Evolutionary conservation across 768 basidiomycete genomes (phyloP).

Genomic region (Coprinopsis cinerea): DNA sequence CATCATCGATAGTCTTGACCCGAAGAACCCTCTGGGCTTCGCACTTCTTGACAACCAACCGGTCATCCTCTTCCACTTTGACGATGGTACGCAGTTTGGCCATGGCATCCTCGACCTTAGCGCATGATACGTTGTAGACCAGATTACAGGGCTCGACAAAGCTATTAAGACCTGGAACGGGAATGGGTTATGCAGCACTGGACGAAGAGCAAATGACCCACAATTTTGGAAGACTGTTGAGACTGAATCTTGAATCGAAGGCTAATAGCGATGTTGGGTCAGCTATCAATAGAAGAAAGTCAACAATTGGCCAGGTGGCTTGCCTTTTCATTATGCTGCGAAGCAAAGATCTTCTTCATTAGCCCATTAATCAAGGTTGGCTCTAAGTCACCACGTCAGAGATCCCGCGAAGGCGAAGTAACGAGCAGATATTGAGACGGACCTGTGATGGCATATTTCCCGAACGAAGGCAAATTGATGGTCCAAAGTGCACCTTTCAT

Average conservation of each 20-base stretch:
- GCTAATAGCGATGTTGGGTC: conserved; percentile 28
- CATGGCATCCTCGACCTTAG: conserved; percentile 33
- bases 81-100: conserved; percentile 32
- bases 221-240: conserved; percentile 59
- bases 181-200: neutral
- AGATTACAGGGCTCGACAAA: conserved; percentile 59
- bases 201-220: conserved; percentile 19
- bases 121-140: conserved; percentile 46
- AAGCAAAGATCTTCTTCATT: conserved; percentile 55
- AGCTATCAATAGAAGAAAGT: neutral
- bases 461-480: conserved; percentile 58
- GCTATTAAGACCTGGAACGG: conserved; percentile 42
- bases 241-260: conserved; percentile 72
- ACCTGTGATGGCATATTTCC: conserved; percentile 50
- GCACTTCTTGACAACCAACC: conserved; percentile 34
- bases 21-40: conserved; percentile 42
- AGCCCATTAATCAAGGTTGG: conserved; percentile 57
- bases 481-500: conserved; percentile 91
- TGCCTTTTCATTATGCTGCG: conserved; percentile 84
- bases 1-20: conserved; percentile 33
- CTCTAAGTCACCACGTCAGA: conserved; percentile 34
- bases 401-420: neutral
- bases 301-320: neutral
- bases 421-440: conserved; percentile 8
- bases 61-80: conserved; percentile 26